Conservation (phyloP, 768 basidiomycete species). For the Tephrocybe sp. region DNA sequence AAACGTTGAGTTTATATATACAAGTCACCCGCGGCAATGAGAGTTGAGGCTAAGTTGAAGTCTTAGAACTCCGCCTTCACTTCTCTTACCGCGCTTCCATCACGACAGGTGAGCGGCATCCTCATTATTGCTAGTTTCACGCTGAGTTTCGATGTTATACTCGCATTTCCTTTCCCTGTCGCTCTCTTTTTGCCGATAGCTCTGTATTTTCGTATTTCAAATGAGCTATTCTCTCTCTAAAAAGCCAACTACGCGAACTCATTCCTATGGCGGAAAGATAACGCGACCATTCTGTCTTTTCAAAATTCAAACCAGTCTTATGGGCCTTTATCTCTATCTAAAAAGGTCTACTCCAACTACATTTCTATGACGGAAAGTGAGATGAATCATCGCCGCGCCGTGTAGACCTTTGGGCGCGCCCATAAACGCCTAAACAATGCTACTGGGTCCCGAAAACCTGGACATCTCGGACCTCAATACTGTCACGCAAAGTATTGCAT, state of each 20-base stretch:
- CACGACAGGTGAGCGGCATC: background rate
- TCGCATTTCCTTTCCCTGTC: slow-evolving; percentile 40
- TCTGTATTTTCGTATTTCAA: slow-evolving; percentile 20
- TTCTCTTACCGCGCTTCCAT: too few relatives aligned
- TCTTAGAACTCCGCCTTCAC: too few relatives aligned
- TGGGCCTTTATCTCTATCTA: slow-evolving; percentile 44
- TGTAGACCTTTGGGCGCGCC: slow-evolving; percentile 44
- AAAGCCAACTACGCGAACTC: too few relatives aligned
- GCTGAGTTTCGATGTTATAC: slow-evolving; percentile 33
- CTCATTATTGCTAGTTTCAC: slow-evolving; percentile 4
- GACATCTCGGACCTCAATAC: slow-evolving; percentile 41
- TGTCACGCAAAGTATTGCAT: slow-evolving; percentile 42
- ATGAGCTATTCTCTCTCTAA: too few relatives aligned
- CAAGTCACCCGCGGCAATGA: too few relatives aligned
- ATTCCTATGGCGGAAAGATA: too few relatives aligned
- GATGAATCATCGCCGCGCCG: slow-evolving; percentile 36
- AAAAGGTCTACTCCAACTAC: slow-evolving; percentile 44
- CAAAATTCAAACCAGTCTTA: slow-evolving; percentile 17
- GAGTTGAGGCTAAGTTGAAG: too few relatives aligned
- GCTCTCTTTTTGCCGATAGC: slow-evolving; percentile 29
- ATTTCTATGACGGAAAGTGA: slow-evolving; percentile 40
- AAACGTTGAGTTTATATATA: too few relatives aligned
- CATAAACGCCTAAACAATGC: slow-evolving; percentile 50
- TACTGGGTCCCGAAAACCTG: slow-evolving; percentile 58
- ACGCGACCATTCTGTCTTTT: slow-evolving; percentile 29